Evolutionary conservation across 2,329 filamentous ascomycete species (phyloP), one percentile per base, ranked within the genome.

Genomic region (Dothistroma septosporum): DNA sequence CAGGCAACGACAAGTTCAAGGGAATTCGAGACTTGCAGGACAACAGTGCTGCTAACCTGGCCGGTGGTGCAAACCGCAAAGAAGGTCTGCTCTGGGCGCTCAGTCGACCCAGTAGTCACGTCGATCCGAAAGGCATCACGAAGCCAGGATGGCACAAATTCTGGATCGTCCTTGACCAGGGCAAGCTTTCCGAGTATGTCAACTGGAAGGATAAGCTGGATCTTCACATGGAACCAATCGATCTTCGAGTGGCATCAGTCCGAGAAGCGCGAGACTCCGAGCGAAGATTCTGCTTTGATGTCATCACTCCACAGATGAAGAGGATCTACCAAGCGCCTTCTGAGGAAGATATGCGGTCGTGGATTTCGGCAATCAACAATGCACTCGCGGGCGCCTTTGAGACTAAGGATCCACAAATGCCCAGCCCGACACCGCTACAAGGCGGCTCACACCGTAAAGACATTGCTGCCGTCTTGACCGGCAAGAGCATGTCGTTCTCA

Each of bases 141-240:
- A 97, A 97, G 74, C 92, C 96, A 76, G 92, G 91, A 55, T 99
- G 94, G 94, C 94, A 99, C 76, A 99, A 99, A 90, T 99, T 97
- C 77, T 99, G 94, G 94, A 95, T 99, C 65, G 94, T 99, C 1
- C 82, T 99, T 49, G 95, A 97, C 73, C 92, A 96, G 76, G 94
- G 94, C 24, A 96, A 94, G 74, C 82, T 99, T 16, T 97, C 93
- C 1, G 94, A 99, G 73, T 99, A 99, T 76, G 96, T 92, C 74
- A 97, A 99, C 75, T 99, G 94, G 94, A 99, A 99, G 77, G 91
- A 99, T 74, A 93, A 87, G 74, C 84, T 99, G 24, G 94, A 99
- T 75, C 80, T 97, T 28, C 95, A 99, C 74, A 97, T 96, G 86
- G 94, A 97, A 1, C 94, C 94, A 0, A 97, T 99, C 66, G 95